Evolutionary conservation across 306 rosid genomes (phyloP).

Genomic region (Crataegus laevigata): DNA sequence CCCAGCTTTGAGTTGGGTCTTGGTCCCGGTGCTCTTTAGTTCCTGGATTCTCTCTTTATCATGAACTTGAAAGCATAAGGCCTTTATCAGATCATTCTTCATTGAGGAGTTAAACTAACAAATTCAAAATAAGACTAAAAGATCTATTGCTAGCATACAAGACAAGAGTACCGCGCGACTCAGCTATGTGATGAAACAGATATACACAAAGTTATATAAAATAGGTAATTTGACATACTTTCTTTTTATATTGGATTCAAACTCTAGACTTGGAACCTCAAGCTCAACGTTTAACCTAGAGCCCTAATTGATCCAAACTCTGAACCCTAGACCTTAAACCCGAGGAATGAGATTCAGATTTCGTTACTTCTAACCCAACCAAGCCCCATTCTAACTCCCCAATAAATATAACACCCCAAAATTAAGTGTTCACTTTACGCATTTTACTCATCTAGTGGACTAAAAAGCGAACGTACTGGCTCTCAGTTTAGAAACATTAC

Average conservation of each 20-base stretch:
- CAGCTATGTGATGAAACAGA: no score
- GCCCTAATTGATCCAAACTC: no score
- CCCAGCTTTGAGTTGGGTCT: constrained; percentile 42
- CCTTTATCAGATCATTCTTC: background rate
- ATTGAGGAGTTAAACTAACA: background rate
- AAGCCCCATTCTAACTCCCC: background rate
- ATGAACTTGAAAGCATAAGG: background rate
- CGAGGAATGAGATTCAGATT: background rate
- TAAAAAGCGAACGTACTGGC: background rate
- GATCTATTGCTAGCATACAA: background rate
- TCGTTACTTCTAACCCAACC: background rate
- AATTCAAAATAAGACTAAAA: background rate
- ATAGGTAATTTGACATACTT: background rate
- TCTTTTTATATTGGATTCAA: no score
- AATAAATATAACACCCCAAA: background rate
- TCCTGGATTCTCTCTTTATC: constrained; percentile 23
- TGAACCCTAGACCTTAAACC: no score
- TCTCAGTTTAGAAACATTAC: background rate
- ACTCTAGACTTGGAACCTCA: no score
- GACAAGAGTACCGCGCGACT: background rate
- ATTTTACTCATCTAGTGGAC: background rate
- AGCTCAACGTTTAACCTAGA: no score
- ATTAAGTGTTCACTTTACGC: background rate
- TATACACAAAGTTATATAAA: no score
- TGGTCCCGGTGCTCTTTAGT: constrained; percentile 31